Percentiles rank a stretch among this genome's conserved stretches.
Evolutionary conservation across 805 yeast species (phyloP).

Genomic region (Candida suzukii): DNA sequence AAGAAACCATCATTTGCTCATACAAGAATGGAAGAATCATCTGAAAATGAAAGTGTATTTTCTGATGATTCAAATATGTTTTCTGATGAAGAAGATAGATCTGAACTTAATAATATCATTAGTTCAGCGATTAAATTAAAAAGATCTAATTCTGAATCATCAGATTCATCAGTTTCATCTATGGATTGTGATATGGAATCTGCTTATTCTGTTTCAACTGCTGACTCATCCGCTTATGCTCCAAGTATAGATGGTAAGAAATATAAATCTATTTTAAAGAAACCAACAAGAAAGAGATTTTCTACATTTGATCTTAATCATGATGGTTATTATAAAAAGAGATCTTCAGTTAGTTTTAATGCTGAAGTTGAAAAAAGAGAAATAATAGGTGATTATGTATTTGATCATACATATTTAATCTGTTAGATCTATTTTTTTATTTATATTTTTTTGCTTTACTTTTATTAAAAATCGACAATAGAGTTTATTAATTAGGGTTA

Average conservation of each 20-base stretch:
- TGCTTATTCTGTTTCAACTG: not conserved
- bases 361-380: slow-evolving; percentile 37
- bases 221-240: not conserved
- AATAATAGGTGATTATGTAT: slow-evolving; percentile 33
- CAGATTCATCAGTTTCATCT: not conserved
- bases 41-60: no score
- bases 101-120: not conserved
- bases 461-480: not conserved
- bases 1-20: not conserved
- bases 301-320: not conserved
- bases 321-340: slow-evolving; percentile 2
- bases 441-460: not conserved
- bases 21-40: not conserved
- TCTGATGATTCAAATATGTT: not conserved
- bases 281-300: slow-evolving; percentile 3
- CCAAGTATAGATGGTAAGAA: not conserved
- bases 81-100: not conserved
- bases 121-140: not conserved
- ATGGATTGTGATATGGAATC: not conserved
- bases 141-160: not conserved
- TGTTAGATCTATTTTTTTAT: not conserved
- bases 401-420: slow-evolving; percentile 26
- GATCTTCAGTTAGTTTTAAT: slow-evolving; percentile 33
- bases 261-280: slow-evolving; percentile 7
- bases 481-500: not conserved